Base-by-base conservation (phyloP, 495 filamentous ascomycete genomes). In the Xylaria venustula region DNA sequence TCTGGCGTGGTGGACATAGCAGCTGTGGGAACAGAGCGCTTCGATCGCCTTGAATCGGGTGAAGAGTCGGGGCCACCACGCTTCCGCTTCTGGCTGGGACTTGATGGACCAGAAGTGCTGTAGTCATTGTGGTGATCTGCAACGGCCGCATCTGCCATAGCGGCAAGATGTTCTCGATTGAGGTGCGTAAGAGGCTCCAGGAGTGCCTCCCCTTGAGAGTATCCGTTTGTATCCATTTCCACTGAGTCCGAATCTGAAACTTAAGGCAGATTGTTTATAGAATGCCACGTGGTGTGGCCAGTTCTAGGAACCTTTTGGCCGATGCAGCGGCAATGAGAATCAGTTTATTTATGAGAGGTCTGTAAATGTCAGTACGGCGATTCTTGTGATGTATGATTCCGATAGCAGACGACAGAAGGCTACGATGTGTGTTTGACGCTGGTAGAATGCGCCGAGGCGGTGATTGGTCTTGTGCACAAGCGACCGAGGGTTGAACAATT, bases 31-130 rank as follows among this genome's bases (percentile, higher is more conserved):
- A 66, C 75, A n/a, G 68, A 66, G 28, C 79, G 78, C 60, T 82
- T 82, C 25, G 67, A 64, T 15, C 79, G 73, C 51, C 78, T 73
- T 15, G 75, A 67, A 51, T 79, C 77, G 1, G 78, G 77, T 0
- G 76, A 78, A 14, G 66, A 68, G 3, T 77, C 77, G 46, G 77
- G 75, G 34, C 58, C 64, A 34, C 61, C 57, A 19, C 79, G 77
- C 67, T 82, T 82, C 54, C 79, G 65, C 71, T 82, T 82, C 62
- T 78, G 73, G 17, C 72, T 64, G 2, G 76, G 73, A 48, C 71
- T 73, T 23, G 62, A 62, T 4, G 69, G 74, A 52, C 50, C 63
- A n/a, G 53, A 71, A 50, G 54, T 48, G 47, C 64, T 62, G 23
- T 63, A 71, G 41, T 74, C 74, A 40, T 73, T 56, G 15, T 79